Evolutionary conservation across 1,284 basidiomycete genomes (phyloP).

Genomic region (Limonomyces culmigenus): DNA sequence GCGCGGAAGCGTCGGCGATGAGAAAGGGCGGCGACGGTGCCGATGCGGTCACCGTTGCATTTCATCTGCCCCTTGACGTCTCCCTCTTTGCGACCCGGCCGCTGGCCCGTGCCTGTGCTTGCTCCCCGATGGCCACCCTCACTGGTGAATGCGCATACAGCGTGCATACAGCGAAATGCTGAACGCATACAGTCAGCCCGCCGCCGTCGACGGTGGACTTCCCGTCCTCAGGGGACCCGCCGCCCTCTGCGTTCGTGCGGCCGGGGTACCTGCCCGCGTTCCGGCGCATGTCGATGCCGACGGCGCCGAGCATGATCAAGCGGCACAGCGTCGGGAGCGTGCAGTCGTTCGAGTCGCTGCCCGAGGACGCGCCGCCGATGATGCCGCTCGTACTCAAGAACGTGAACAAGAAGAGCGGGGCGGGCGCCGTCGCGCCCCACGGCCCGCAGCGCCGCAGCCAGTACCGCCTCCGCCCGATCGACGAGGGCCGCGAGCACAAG

Average conservation of each 20-base stretch:
- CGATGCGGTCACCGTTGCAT: no score
- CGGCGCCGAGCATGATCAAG: slow-evolving; percentile 8
- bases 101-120: no score
- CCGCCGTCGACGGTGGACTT: not conserved
- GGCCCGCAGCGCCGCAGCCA: slow-evolving; percentile 1
- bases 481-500: slow-evolving; percentile 20
- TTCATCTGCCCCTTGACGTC: no score
- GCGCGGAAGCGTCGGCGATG: no score
- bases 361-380: slow-evolving; percentile 7
- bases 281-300: slow-evolving; percentile 13
- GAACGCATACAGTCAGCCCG: no score
- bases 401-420: slow-evolving; percentile 5
- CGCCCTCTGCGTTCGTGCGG: slow-evolving; percentile 17
- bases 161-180: no score
- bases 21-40: no score
- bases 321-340: slow-evolving; percentile 10
- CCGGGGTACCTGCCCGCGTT: slow-evolving; percentile 13
- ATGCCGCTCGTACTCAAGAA: slow-evolving; percentile 1
- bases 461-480: slow-evolving; percentile 11
- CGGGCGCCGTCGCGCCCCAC: slow-evolving; percentile 15
- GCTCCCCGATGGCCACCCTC: no score
- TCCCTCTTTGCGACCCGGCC: no score
- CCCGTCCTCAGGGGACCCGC: slow-evolving; percentile 13
- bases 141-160: no score
- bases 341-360: slow-evolving; percentile 11